These are phyloP conservation scores for Dactylellina sp. DNA, from an alignment of 2,329 filamentous ascomycete species.

Conservation along the genomic window DNA sequence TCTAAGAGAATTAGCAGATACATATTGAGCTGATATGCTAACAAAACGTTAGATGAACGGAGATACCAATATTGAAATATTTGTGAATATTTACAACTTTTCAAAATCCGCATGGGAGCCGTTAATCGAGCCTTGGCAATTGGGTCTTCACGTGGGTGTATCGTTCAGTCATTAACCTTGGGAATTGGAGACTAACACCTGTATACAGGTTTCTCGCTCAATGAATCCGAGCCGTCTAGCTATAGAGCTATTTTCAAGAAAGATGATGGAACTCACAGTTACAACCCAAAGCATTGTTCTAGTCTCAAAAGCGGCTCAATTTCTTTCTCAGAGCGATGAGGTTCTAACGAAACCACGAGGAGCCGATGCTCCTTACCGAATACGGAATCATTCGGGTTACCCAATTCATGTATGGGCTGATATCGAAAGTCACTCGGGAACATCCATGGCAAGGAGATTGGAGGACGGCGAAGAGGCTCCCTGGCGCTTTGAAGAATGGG, in stretches of 20 bases:
- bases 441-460: slow-evolving; percentile 75
- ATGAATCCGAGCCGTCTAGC: slow-evolving; percentile 77
- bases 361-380: slow-evolving; percentile 89
- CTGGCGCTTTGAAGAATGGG: slow-evolving; percentile 97
- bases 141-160: slow-evolving; percentile 89
- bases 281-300: slow-evolving; percentile 94
- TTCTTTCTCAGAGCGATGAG: slow-evolving; percentile 87
- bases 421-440: slow-evolving; percentile 44
- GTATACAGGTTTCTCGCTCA: slow-evolving; percentile 57
- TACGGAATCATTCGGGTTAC: slow-evolving; percentile 96
- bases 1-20: background rate
- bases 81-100: slow-evolving; percentile 98
- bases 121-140: slow-evolving; percentile 92
- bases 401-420: slow-evolving; percentile 81
- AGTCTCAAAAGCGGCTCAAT: slow-evolving; percentile 90
- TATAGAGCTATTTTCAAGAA: slow-evolving; percentile 87
- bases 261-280: slow-evolving; percentile 88
- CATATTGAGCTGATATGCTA: slow-evolving; percentile 2
- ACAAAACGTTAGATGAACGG: slow-evolving; percentile 75
- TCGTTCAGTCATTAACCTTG: slow-evolving; percentile 60
- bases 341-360: slow-evolving; percentile 92
- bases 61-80: slow-evolving; percentile 90
- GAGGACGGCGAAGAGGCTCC: slow-evolving; percentile 90
- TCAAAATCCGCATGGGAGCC: slow-evolving; percentile 99
- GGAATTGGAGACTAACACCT: background rate